phyloP scores from a whole-genome alignment of 1,284 basidiomycete genomes.

The Mycosarcoma maydis region DNA sequence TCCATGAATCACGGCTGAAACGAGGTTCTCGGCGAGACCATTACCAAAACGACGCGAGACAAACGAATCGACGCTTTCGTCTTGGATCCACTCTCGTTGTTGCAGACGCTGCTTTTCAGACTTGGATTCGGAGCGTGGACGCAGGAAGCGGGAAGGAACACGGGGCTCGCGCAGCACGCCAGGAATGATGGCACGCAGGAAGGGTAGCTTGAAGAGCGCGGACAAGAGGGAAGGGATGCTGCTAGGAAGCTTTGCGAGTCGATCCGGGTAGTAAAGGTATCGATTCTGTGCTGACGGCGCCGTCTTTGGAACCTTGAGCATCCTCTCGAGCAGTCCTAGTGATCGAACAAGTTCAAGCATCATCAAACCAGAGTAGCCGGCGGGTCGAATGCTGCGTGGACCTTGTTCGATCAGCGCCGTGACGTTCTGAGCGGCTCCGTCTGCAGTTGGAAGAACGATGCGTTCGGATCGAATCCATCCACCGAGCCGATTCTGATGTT shows the following conservation, averaged over 20 bases:
- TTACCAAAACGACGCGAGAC: constrained; percentile 79
- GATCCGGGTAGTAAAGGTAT: constrained; percentile 76
- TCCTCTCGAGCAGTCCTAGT: constrained; percentile 72
- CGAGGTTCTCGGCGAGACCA: constrained; percentile 77
- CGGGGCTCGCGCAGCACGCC: constrained; percentile 73
- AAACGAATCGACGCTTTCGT: constrained; percentile 86
- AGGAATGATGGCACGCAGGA: constrained; percentile 47
- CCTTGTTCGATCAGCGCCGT: constrained; percentile 60
- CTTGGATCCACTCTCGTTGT: constrained; percentile 65
- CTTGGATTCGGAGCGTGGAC: constrained; percentile 64
- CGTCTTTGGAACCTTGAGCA: constrained; percentile 75
- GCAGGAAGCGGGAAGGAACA: constrained; percentile 59
- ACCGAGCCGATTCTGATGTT: constrained; percentile 75
- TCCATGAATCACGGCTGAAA: constrained; percentile 87
- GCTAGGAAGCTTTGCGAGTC: constrained; percentile 70
- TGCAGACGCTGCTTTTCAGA: constrained; percentile 62
- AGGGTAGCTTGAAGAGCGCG: constrained; percentile 53
- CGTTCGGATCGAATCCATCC: constrained; percentile 83
- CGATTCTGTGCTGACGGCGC: constrained; percentile 79
- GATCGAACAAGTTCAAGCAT: constrained; percentile 82
- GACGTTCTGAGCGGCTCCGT: not conserved
- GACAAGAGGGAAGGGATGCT: constrained; percentile 69
- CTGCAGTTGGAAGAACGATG: constrained; percentile 64
- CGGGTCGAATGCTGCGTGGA: constrained; percentile 60
- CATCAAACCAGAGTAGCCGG: constrained; percentile 53